Percentiles rank a stretch among this genome's conserved stretches.
phyloP scores from a whole-genome alignment of 352 stramenopile species.

The Halophytophthora batemanensis region DNA sequence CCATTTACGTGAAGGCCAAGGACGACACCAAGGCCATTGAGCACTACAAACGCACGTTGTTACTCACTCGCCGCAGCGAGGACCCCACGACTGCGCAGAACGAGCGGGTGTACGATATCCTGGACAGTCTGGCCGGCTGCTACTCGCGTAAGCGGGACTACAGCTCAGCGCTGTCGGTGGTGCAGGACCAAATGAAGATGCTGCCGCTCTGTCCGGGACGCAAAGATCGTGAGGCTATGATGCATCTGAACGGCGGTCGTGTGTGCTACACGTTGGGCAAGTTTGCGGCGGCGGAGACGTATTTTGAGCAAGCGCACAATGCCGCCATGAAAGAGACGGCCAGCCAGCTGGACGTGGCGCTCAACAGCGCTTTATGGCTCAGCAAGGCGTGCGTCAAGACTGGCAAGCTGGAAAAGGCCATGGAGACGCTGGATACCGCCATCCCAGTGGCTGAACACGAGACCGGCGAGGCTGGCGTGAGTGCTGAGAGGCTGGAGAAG shows the following conservation, averaged over 20 bases:
- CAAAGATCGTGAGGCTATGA: conserved; percentile 37
- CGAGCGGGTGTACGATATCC: conserved; percentile 58
- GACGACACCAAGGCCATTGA: conserved; percentile 57
- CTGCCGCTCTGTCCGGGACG: conserved; percentile 41
- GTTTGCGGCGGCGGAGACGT: conserved; percentile 39
- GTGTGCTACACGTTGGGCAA: conserved; percentile 56
- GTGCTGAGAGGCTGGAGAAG: conserved; percentile 38
- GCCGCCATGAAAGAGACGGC: conserved; percentile 15
- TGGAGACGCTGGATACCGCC: conserved; percentile 21
- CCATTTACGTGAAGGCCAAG: conserved; percentile 49
- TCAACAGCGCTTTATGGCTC: conserved; percentile 51
- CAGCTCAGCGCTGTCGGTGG: conserved; percentile 43
- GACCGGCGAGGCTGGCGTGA: conserved; percentile 3
- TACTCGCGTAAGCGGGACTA: conserved; percentile 57
- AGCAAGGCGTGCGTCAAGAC: conserved; percentile 45
- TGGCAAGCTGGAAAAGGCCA: conserved; percentile 23
- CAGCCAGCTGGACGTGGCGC: conserved; percentile 29
- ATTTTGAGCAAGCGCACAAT: conserved; percentile 36
- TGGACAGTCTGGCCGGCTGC: conserved; percentile 49
- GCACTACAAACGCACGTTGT: conserved; percentile 57
- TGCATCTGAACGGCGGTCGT: conserved; percentile 57
- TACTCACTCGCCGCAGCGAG: conserved; percentile 26
- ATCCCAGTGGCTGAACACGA: conserved; percentile 27
- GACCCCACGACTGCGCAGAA: conserved; percentile 31
- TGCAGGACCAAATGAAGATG: conserved; percentile 49